Base-by-base conservation (phyloP, 2,329 filamentous ascomycete species). In the Bipolaris sorokiniana region DNA sequence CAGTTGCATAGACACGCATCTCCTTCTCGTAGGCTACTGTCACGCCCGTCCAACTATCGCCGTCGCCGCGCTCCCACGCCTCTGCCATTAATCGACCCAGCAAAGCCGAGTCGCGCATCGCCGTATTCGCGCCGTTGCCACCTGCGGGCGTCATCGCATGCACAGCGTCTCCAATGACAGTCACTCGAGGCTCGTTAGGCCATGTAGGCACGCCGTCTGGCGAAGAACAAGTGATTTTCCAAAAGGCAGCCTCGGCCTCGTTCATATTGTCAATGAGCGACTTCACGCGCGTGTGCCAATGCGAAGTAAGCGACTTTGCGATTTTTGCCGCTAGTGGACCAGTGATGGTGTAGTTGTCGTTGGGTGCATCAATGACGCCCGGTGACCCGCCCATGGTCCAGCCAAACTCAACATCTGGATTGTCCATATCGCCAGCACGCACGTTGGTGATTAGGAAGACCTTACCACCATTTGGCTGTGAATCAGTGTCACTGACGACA, bases 221-320 rank as follows among this genome's bases (percentile, higher is more conserved):
- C 0, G 79, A 82, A 0, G 85, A 87, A 62, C 84, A 88, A 1
- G 86, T 88, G 46, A 89, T 88, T 64, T 87, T 88, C 84, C 85
- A 88, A 62, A 89, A 88, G 0, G 86, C 86, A 0, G 86, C 83
- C 61, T 88, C 84, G 0, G 72, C 61, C 53, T 81, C 82, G 5
- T 76, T 69, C 83, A 88, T 87, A 34, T 86, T 64, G 5, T 87
- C 84, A 56, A 89, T 83, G 0, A 89, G 71, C 1, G 84, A 80
- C 67, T 78, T 81, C 44, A 88, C 73, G 2, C 81, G 78, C 11
- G 82, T 77, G 66, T 87, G 79, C 86, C 86, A 89, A 33, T 83
- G 68, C 15, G 74, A 68, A 0, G 84, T 82, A 0, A 88, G 71
- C 1, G 71, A 66, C 69, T 83, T 84, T n/a, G 86, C 85, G 1